Conservation (phyloP, 768 basidiomycete species). For the Boletus barrowsii region DNA sequence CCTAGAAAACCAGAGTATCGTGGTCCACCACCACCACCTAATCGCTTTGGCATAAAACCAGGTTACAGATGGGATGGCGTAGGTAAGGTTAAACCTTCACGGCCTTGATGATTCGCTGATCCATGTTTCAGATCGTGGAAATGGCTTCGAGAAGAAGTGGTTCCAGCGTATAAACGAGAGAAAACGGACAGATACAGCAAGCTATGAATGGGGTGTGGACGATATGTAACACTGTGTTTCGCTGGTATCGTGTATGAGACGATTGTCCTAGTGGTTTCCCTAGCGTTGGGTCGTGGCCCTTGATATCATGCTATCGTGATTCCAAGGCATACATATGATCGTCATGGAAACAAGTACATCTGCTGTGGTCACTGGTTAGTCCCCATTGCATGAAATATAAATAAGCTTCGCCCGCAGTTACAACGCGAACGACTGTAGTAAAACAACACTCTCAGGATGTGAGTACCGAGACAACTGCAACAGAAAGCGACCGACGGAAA, state of each 20-base stretch:
- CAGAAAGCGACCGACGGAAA: constrained; percentile 1
- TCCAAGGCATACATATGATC: neutral
- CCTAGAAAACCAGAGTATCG: constrained; percentile 80
- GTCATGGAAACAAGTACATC: constrained; percentile 5
- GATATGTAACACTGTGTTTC: constrained; percentile 65
- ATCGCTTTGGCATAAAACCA: constrained; percentile 92
- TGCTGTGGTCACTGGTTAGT: neutral
- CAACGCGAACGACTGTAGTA: constrained; percentile 14
- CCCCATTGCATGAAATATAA: constrained; percentile 21
- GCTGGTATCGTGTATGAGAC: neutral
- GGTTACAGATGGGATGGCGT: constrained; percentile 99
- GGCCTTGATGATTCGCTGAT: constrained; percentile 1
- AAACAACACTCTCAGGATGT: constrained; percentile 10
- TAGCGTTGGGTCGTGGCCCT: neutral
- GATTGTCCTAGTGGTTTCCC: neutral
- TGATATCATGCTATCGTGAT: neutral
- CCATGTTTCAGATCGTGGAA: constrained; percentile 69
- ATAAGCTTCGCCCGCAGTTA: constrained; percentile 17
- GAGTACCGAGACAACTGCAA: constrained; percentile 9
- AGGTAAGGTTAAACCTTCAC: constrained; percentile 47
- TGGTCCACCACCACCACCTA: constrained; percentile 88
- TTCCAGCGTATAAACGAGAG: constrained; percentile 82
- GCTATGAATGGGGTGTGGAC: constrained; percentile 84
- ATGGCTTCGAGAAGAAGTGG: constrained; percentile 90
- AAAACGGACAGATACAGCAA: constrained; percentile 66